Evolutionary conservation across 768 basidiomycete genomes (phyloP), one percentile per base, ranked within the genome.

Genomic region (Xerocomellus amylosporus): DNA sequence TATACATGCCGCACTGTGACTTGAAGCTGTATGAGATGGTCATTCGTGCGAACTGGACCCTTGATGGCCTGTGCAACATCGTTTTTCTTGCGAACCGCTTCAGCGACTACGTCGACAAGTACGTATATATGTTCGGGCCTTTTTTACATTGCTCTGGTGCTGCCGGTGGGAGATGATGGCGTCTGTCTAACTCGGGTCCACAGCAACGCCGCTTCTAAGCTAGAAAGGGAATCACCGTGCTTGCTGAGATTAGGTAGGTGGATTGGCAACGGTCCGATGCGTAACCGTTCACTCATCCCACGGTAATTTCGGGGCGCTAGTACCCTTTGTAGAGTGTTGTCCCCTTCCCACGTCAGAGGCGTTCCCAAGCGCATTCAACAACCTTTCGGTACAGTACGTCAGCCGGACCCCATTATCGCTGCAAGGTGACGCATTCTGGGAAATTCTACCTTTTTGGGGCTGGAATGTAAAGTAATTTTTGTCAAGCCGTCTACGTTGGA

Each of bases 1-100:
- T 85, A 50, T 89, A 82, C 72, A 88, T 90, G 87, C 88, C 87
- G 20, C 88, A 90, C 68, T 90, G 89, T 66, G 86, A 88, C 63
- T 64, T 86, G 68, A 77, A 77, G 56, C 75, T 90, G 26, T 88
- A 90, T 67, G 87, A 91, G 64, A 76, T 72, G 58, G 63, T 89
- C 42, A 69, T 90, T 51, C 76, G 77, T 53, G 76, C 77, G 13
- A 89, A 88, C 65, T 87, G 85, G 84, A 70, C 74, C 43, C 64
- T 54, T 28, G 73, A 74, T 28, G 70, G 71, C 20, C 68, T 88
- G 48, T 64, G 73, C 53, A 74, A 72, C 54, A 63, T 85, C 22
- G 62, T 88, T 49, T 73, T 91, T 49, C 63, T 91, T 55, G 85
- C 82, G 51, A 91, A 91, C 71, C 76, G 72, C 49, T 73, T 91